Evolutionary conservation across 345 rosid genomes (phyloP).

Genomic region (Camelina hispida): DNA sequence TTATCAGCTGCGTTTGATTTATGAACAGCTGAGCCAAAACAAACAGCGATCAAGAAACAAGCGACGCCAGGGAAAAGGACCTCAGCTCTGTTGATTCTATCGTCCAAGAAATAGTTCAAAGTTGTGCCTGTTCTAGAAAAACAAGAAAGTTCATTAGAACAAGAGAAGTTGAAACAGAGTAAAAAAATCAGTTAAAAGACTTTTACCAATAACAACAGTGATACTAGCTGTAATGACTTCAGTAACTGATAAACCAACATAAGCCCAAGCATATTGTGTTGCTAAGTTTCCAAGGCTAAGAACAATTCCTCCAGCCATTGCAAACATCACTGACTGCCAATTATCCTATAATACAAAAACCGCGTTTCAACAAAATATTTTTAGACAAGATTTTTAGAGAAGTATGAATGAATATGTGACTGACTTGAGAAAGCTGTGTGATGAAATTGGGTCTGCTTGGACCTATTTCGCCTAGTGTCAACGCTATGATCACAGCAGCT

Average conservation of each 20-base stretch:
- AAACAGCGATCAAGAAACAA: constrained; percentile 82
- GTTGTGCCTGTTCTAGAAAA: constrained; percentile 56
- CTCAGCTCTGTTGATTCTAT: constrained; percentile 68
- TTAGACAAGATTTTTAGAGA: neutral
- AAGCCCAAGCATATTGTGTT: constrained; percentile 90
- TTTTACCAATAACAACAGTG: constrained; percentile 71
- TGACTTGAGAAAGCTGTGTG: constrained; percentile 68
- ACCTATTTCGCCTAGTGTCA: constrained; percentile 79
- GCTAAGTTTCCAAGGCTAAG: constrained; percentile 86
- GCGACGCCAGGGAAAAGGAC: constrained; percentile 83
- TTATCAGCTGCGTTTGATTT: constrained; percentile 78
- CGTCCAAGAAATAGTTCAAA: constrained; percentile 85
- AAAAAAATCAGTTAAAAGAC: neutral
- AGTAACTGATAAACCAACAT: constrained; percentile 82
- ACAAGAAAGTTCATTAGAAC: neutral
- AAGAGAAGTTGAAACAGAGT: neutral
- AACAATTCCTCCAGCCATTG: constrained; percentile 81
- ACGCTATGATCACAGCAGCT: constrained; percentile 81
- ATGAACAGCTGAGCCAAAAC: constrained; percentile 85
- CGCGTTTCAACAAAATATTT: neutral
- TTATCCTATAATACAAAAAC: constrained; percentile 57
- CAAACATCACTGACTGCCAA: constrained; percentile 82
- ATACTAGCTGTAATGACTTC: constrained; percentile 80
- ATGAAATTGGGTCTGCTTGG: constrained; percentile 65
- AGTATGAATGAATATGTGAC: neutral